Base-by-base conservation (phyloP, 2,329 filamentous ascomycete species). In the Cytospora schulzeri region DNA sequence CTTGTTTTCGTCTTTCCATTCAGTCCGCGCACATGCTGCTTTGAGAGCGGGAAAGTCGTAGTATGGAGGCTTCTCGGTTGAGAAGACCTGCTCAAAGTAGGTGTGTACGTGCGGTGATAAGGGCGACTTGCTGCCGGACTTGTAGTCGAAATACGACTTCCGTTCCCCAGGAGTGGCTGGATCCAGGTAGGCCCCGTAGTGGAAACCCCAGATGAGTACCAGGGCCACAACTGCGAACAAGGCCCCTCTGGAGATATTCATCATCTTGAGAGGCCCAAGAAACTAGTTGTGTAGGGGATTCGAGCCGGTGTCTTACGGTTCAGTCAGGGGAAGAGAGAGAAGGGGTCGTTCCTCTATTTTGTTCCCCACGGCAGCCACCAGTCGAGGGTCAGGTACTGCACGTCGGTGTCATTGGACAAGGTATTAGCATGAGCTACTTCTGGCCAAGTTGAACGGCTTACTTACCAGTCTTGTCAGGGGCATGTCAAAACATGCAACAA, bases 31-130 rank as follows among this genome's bases (percentile, higher is more conserved):
- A 31, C 66, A 67, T 2, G 54, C 60, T 22, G 60, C 64, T 24
- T 62, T 56, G 5, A 76, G 60, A 9, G 68, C 69, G 4, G 68
- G 53, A 63, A 71, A 76, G 22, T 64, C 61, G 55, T 72, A 74
- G 8, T 60, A 9, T 3, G 57, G 3, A 8, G 71, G 67, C 22
- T 60, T 54, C 17, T 62, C 57, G 57, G 55, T 64, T 4, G 71
- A 71, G 59, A 76, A 76, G 22, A 70, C 71, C 66, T 76, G 74
- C 12, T 74, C 71, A 57, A 74, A 76, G 66, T 73, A 76, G 26
- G 50, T 57, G 26, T 68, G 60, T 14, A 72, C 62, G 50, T 69
- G 69, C 7, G 38, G 57, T 12, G 65, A 52, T 19, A 64, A 24
- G 5, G 62, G 57, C 1, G 57, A 60, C 9, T 51, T 60, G 22